These are phyloP conservation scores for Pseudocercospora crystallina DNA, from an alignment of 2,329 filamentous ascomycete genomes.

Conservation along the genomic window DNA sequence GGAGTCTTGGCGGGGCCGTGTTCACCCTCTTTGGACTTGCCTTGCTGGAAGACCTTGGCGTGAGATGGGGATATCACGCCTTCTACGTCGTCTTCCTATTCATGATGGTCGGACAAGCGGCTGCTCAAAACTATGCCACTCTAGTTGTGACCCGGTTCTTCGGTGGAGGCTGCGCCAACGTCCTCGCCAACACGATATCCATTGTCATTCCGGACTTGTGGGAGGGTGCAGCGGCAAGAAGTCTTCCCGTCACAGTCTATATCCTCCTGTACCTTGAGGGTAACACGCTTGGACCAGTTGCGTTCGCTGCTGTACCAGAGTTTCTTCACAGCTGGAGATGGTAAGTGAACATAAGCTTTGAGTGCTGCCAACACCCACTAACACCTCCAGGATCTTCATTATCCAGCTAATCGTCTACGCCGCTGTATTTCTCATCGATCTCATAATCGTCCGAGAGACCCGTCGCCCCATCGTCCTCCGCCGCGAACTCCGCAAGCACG, in stretches of 20 bases:
- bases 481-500: constrained; percentile 37
- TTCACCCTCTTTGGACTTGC: constrained; percentile 39
- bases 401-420: constrained; percentile 47
- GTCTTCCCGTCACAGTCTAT: constrained; percentile 38
- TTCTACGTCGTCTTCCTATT: constrained; percentile 37
- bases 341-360: constrained; percentile 7
- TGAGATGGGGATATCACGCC: constrained; percentile 31
- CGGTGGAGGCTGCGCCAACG: constrained; percentile 37
- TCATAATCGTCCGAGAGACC: constrained; percentile 47
- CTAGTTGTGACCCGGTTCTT: constrained; percentile 40
- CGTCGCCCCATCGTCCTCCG: constrained; percentile 49
- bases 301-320: constrained; percentile 37
- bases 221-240: constrained; percentile 33
- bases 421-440: constrained; percentile 41
- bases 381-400: constrained; percentile 35
- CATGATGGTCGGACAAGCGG: constrained; percentile 41
- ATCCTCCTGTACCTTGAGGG: constrained; percentile 37
- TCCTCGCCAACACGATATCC: constrained; percentile 38
- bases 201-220: constrained; percentile 42
- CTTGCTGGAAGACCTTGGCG: constrained; percentile 40
- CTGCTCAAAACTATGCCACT: constrained; percentile 41
- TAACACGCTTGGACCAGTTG: constrained; percentile 37
- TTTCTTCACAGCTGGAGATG: constrained; percentile 37
- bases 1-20: constrained; percentile 39
- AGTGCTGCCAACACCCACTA: neutral